Percentiles rank a stretch among this genome's conserved stretches.
These are phyloP conservation scores for Myxozyma monticola DNA, from an alignment of 805 yeast species.

Conservation along the genomic window DNA sequence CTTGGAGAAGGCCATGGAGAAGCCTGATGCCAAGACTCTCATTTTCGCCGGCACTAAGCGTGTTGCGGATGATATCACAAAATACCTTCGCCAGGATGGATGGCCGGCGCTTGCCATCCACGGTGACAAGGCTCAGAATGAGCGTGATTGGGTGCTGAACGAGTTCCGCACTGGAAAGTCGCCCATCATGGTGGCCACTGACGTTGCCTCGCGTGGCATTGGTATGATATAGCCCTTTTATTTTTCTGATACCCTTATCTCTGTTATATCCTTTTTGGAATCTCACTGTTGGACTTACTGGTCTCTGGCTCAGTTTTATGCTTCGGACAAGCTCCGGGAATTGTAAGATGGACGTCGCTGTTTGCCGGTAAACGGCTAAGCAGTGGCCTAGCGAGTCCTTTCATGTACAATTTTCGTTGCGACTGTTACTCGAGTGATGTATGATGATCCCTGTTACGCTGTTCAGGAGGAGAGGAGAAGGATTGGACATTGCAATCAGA, in stretches of 20 bases:
- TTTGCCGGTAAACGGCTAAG: too few relatives aligned
- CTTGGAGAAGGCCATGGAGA: slow-evolving; percentile 73
- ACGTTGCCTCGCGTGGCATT: slow-evolving; percentile 99
- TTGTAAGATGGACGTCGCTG: too few relatives aligned
- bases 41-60: slow-evolving; percentile 97
- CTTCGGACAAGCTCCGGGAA: too few relatives aligned
- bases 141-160: slow-evolving; percentile 96
- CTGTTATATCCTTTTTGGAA: neutral
- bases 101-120: slow-evolving; percentile 99
- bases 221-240: slow-evolving; percentile 57
- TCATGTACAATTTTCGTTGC: too few relatives aligned
- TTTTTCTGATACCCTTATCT: slow-evolving; percentile 7
- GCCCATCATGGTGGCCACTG: slow-evolving; percentile 98
- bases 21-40: slow-evolving; percentile 69
- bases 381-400: too few relatives aligned
- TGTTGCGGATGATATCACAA: slow-evolving; percentile 93
- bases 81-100: slow-evolving; percentile 89
- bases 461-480: slow-evolving; percentile 14
- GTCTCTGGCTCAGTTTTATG: too few relatives aligned
- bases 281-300: too few relatives aligned
- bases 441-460: too few relatives aligned
- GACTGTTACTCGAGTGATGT: too few relatives aligned
- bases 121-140: slow-evolving; percentile 96
- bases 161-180: slow-evolving; percentile 92
- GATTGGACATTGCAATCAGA: too few relatives aligned